Conservation (phyloP, 75 land plant species). For the Pinus taeda region DNA sequence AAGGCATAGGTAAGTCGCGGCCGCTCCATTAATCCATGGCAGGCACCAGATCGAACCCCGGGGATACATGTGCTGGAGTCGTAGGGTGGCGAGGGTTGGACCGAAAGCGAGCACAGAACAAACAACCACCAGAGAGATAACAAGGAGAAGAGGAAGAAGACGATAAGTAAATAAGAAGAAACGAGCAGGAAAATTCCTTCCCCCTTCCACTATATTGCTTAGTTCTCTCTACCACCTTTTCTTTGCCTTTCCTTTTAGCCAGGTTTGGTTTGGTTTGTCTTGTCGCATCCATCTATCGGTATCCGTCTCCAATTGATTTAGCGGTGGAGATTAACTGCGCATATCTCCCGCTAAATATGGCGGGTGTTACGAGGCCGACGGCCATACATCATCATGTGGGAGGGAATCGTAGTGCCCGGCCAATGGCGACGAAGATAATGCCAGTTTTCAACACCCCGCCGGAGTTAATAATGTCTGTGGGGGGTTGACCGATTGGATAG, state of each 20-base stretch:
- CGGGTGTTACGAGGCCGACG: slow-evolving; percentile 7
- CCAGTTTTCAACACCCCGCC: no score
- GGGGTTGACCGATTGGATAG: neutral
- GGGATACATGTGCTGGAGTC: neutral
- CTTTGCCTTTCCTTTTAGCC: neutral
- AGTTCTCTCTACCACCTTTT: slow-evolving; percentile 6
- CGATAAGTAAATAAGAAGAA: neutral
- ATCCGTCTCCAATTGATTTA: neutral
- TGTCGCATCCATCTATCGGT: neutral
- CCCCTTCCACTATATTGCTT: neutral
- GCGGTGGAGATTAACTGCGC: neutral
- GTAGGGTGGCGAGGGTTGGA: slow-evolving; percentile 11
- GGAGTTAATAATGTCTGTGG: neutral
- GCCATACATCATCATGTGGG: slow-evolving; percentile 9
- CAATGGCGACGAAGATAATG: neutral
- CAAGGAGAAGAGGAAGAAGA: neutral
- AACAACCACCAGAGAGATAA: neutral
- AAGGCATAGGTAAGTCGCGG: neutral
- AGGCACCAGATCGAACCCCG: slow-evolving; percentile 6
- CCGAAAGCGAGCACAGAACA: no score
- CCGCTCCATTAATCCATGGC: neutral
- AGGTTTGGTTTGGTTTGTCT: neutral
- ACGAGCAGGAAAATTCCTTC: neutral
- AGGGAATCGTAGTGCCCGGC: neutral
- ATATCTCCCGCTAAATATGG: neutral